Conservation (phyloP, 306 rosid genomes). For the Pterocarpus santalinus region DNA sequence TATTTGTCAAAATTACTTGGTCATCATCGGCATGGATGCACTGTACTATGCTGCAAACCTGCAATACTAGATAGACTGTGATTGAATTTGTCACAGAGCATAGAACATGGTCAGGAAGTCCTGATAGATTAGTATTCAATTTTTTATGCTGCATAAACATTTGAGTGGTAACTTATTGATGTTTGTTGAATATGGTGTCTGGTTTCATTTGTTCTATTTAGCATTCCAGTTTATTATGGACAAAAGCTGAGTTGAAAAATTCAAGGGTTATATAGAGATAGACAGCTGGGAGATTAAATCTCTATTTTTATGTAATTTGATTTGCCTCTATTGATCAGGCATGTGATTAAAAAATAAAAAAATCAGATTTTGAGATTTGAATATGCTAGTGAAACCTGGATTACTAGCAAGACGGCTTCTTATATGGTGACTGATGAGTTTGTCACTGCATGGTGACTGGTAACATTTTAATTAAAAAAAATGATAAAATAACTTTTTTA, state of each 20-base stretch:
- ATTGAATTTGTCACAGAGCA: not conserved
- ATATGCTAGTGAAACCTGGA: conserved; percentile 19
- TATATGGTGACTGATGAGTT: too few relatives aligned
- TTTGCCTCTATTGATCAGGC: conserved; percentile 20
- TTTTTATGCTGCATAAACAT: conserved; percentile 4
- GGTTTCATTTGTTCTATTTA: not conserved
- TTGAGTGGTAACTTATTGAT: conserved; percentile 22
- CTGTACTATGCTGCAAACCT: conserved; percentile 23
- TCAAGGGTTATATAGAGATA: conserved; percentile 2
- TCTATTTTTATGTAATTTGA: conserved; percentile 19
- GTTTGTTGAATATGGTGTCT: conserved; percentile 29
- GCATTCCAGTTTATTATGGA: conserved; percentile 19
- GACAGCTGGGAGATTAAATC: conserved; percentile 3
- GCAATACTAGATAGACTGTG: not conserved
- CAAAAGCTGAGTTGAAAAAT: not conserved
- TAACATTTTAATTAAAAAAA: too few relatives aligned
- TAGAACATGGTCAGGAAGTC: conserved; percentile 8
- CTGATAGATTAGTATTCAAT: not conserved
- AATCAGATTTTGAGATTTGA: conserved; percentile 10
- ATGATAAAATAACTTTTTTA: too few relatives aligned
- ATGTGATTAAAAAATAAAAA: not conserved
- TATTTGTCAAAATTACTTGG: conserved; percentile 6
- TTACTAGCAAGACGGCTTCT: not conserved
- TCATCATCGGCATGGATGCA: not conserved
- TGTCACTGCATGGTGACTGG: too few relatives aligned